A percentile compares a stretch with the other conserved stretches of the same genome.
phyloP scores from a whole-genome alignment of 2,329 filamentous ascomycete species.

The Ilyonectria robusta region DNA sequence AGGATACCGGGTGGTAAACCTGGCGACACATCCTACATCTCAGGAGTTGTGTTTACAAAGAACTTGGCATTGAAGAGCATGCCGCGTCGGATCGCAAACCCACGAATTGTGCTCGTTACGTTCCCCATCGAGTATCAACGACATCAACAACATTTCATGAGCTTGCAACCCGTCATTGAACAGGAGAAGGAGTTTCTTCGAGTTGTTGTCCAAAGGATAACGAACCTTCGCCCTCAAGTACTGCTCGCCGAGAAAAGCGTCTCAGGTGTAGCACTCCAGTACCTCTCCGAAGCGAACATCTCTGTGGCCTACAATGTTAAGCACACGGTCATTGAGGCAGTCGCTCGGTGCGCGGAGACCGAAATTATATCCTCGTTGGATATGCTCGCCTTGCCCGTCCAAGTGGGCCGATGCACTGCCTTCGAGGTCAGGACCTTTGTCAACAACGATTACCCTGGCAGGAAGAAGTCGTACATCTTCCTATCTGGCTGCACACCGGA shows the following conservation, averaged over 20 bases:
- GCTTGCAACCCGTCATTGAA: conserved; percentile 93
- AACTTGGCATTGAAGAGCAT: conserved; percentile 97
- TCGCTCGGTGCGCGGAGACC: conserved; percentile 91
- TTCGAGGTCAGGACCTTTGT: conserved; percentile 98
- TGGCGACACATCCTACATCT: conserved; percentile 95
- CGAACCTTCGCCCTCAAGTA: conserved; percentile 86
- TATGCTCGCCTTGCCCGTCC: conserved; percentile 82
- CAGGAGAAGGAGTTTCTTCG: conserved; percentile 95
- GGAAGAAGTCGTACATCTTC: conserved; percentile 96
- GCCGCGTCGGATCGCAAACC: conserved; percentile 86
- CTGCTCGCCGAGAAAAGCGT: conserved; percentile 94
- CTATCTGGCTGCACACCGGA: conserved; percentile 91
- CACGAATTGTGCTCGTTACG: conserved; percentile 91
- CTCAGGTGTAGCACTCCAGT: conserved; percentile 89
- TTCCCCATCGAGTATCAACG: conserved; percentile 97
- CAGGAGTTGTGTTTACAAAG: conserved; percentile 96
- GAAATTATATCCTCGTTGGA: conserved; percentile 95
- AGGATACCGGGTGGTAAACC: conserved; percentile 93
- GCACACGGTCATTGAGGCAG: conserved; percentile 93
- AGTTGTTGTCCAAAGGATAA: conserved; percentile 92
- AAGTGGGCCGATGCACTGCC: conserved; percentile 84
- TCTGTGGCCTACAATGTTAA: conserved; percentile 98
- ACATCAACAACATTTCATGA: conserved; percentile 94
- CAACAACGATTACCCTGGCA: conserved; percentile 78
- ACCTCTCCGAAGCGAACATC: conserved; percentile 89